Evolutionary conservation across 331 rosid genomes (phyloP), one percentile per base, ranked within the genome.

Genomic region (Rhamnella rubrinervis): DNA sequence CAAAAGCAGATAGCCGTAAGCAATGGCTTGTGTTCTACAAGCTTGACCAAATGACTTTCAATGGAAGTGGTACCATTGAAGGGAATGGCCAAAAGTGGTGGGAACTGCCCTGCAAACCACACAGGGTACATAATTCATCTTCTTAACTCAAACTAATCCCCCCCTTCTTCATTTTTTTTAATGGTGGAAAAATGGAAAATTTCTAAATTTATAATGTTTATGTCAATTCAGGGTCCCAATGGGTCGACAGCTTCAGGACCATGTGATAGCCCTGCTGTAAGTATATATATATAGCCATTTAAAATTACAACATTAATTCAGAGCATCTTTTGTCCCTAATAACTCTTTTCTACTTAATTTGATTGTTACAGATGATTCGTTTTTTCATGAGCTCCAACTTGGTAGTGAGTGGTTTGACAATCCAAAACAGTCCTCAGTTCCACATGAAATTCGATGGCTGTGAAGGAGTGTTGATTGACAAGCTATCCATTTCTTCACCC

Each of bases 51-150:
- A 89, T 95, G 93, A 87, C 85, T 64, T 76, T 95, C 69, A 91
- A 78, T 40, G 99, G 99, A 8, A 85, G 72, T 52, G 99, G 99
- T 75, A 95, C 80, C 73, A 83, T 95, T 58, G 93, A 95, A 86
- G 99, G 99, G 59, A 95, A 90, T 65, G 99, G 99, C 20, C 96
- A 89, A 35, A 80, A 95, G 40, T 95, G 99, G 97, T 95, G 99
- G 99, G 97, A 86, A 11, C 89, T 95, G 49, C 96, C 99, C n/a
- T 95, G 99, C 86, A 95, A 95, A 74, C 99, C 99, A 73, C 99
- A 95, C 75, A 71, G 95, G 97, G 99, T 95, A 84, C 44, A 49
- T 44, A 7, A 37, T n/a, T 60, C 7, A 53, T 31, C 28, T 55
- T 35, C 47, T 49, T 13, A 52, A 53, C 58, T 53, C 12, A 23